phyloP scores from a whole-genome alignment of 495 filamentous ascomycete genomes.

The Aspergillus panamensis region DNA sequence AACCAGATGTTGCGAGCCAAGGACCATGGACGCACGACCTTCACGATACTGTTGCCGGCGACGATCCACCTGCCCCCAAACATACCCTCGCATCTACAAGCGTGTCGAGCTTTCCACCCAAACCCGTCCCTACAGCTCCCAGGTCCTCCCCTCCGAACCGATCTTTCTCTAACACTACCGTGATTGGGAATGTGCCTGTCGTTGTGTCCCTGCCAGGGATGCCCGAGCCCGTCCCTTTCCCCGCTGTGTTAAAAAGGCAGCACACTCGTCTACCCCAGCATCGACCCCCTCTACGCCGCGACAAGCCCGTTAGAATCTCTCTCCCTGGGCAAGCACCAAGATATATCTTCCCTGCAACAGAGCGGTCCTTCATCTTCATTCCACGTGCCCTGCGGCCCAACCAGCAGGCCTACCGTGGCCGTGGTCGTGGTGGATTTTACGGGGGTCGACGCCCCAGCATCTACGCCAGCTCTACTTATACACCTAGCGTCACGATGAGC shows the following conservation, averaged over 20 bases:
- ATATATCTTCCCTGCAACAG: slow-evolving; percentile 85
- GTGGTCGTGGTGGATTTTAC: slow-evolving; percentile 65
- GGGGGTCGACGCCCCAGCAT: slow-evolving; percentile 72
- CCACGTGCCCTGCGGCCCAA: slow-evolving; percentile 90
- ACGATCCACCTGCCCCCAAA: slow-evolving; percentile 36
- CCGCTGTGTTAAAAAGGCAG: slow-evolving; percentile 71
- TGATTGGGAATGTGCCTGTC: slow-evolving; percentile 77
- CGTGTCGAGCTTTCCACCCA: slow-evolving; percentile 25
- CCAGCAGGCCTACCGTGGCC: slow-evolving; percentile 72
- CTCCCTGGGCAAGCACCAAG: slow-evolving; percentile 72
- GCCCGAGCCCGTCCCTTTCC: slow-evolving; percentile 64
- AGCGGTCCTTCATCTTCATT: slow-evolving; percentile 97
- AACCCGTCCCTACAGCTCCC: slow-evolving; percentile 42
- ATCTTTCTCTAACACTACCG: slow-evolving; percentile 60
- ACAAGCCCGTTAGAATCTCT: slow-evolving; percentile 95
- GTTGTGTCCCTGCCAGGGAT: slow-evolving; percentile 75
- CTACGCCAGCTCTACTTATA: slow-evolving; percentile 78
- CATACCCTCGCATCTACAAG: slow-evolving; percentile 16
- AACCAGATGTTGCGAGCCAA: slow-evolving; percentile 67
- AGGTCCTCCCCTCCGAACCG: slow-evolving; percentile 57
- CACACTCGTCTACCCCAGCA: slow-evolving; percentile 94
- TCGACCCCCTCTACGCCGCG: slow-evolving; percentile 86
- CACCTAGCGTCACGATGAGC: slow-evolving; percentile 88
- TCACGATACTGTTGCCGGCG: slow-evolving; percentile 71
- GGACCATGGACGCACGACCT: slow-evolving; percentile 92